Evolutionary conservation across 1,139 yeast genomes (phyloP).

Genomic region (Hansenula lynferdii): DNA sequence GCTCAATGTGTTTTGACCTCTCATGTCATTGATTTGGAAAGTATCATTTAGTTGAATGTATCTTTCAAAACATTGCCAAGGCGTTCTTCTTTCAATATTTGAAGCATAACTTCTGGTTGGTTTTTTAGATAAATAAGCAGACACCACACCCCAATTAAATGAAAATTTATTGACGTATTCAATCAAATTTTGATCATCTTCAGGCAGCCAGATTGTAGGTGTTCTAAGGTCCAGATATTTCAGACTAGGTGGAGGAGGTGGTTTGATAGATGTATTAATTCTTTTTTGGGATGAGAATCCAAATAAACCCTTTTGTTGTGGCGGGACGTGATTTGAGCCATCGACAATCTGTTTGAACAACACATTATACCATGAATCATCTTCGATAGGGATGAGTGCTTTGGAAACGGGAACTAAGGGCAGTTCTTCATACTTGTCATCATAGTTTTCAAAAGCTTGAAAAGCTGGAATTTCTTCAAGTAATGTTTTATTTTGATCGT

Average conservation of each 20-base stretch:
- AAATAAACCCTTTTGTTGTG: conserved; percentile 54
- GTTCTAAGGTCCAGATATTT: conserved; percentile 76
- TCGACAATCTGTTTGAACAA: conserved; percentile 46
- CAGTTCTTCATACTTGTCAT: conserved; percentile 24
- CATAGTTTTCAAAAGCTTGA: conserved; percentile 32
- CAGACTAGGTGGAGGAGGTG: conserved; percentile 86
- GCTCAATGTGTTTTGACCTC: conserved; percentile 76
- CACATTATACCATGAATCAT: conserved; percentile 60
- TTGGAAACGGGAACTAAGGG: conserved; percentile 54
- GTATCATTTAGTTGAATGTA: conserved; percentile 90
- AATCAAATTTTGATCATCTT: conserved; percentile 79
- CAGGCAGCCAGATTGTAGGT: conserved; percentile 95
- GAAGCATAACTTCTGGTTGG: conserved; percentile 72
- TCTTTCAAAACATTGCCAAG: conserved; percentile 98
- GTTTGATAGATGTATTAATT: conserved; percentile 53
- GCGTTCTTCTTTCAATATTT: conserved; percentile 89
- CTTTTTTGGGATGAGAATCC: conserved; percentile 57
- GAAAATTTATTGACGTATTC: conserved; percentile 82
- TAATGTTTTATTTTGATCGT: conserved; percentile 49
- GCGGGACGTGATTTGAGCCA: conserved; percentile 28
- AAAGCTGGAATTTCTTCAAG: conserved; percentile 51
- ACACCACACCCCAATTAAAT: conserved; percentile 89
- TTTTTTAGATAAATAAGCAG: conserved; percentile 68
- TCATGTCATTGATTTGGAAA: conserved; percentile 80
- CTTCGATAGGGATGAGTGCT: conserved; percentile 55